Conservation (phyloP, 768 basidiomycete species). For the Boletus rubescentipes region DNA sequence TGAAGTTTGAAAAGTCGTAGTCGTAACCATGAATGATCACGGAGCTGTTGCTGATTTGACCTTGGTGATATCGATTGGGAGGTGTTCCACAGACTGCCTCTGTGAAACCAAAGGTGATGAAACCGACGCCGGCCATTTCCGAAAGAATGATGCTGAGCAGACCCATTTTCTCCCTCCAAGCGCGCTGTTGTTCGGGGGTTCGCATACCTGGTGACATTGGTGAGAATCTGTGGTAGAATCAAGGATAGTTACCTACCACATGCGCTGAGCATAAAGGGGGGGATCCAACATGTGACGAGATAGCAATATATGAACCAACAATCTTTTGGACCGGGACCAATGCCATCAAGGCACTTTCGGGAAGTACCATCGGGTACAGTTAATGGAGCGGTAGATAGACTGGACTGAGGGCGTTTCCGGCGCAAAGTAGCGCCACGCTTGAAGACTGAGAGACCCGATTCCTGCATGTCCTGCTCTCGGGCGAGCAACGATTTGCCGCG, state of each 20-base stretch:
- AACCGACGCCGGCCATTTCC: constrained; percentile 95
- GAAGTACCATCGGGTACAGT: constrained; percentile 38
- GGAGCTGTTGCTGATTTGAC: constrained; percentile 70
- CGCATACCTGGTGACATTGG: constrained; percentile 59
- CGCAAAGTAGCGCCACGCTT: constrained; percentile 81
- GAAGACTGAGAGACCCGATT: constrained; percentile 91
- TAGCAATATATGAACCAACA: constrained; percentile 96
- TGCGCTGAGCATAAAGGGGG: constrained; percentile 66
- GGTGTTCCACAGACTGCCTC: constrained; percentile 89
- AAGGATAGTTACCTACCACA: constrained; percentile 60
- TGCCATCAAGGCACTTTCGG: constrained; percentile 62
- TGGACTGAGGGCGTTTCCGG: constrained; percentile 55
- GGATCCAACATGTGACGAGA: constrained; percentile 81
- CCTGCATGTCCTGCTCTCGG: constrained; percentile 86
- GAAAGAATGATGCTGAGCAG: constrained; percentile 73
- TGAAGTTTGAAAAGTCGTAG: constrained; percentile 87
- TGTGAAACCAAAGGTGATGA: constrained; percentile 98
- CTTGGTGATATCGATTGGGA: constrained; percentile 78
- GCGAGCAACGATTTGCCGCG: constrained; percentile 89
- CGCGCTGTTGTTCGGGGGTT: constrained; percentile 90
- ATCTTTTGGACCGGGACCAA: constrained; percentile 85
- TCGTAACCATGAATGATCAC: constrained; percentile 94
- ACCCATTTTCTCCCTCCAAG: constrained; percentile 99
- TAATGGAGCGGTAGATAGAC: constrained; percentile 39
- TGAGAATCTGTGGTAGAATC: constrained; percentile 6